phyloP scores from a whole-genome alignment of 2,329 filamentous ascomycete species.

The Stagonosporopsis cucurbitacearum region DNA sequence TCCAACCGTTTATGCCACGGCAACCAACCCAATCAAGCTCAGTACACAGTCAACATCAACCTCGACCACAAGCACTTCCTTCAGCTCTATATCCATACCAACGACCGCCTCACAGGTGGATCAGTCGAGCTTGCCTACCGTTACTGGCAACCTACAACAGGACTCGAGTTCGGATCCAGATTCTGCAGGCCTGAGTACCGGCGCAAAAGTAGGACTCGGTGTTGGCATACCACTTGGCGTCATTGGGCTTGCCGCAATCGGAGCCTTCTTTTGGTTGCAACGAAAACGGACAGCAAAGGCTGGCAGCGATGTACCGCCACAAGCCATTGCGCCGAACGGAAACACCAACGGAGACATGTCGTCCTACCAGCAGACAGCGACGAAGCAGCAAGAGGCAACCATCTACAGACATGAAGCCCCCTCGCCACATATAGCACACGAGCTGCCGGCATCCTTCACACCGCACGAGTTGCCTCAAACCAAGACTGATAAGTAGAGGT shows the following conservation, averaged over 20 bases:
- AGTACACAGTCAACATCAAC: not conserved
- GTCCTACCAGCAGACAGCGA: slow-evolving; percentile 2
- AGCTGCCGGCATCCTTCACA: not conserved
- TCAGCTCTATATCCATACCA: not conserved
- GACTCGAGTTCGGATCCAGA: not conserved
- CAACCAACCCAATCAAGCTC: not conserved
- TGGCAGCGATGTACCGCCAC: not conserved
- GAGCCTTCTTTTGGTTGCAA: slow-evolving; percentile 6
- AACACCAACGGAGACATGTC: not conserved
- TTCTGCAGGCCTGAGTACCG: slow-evolving; percentile 1
- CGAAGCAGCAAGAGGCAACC: not conserved
- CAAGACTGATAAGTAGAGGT: not conserved
- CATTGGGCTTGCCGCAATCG: slow-evolving; percentile 12
- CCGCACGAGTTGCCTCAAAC: not conserved
- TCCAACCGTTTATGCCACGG: slow-evolving; percentile 9
- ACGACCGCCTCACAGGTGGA: not conserved
- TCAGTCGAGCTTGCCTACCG: not conserved
- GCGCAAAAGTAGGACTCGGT: slow-evolving; percentile 16
- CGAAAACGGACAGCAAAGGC: not conserved
- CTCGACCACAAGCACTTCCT: not conserved
- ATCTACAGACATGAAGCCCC: slow-evolving; percentile 3
- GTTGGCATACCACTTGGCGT: slow-evolving; percentile 16
- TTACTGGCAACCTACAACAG: not conserved
- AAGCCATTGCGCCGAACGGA: not conserved
- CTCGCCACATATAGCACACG: not conserved